phyloP scores from a whole-genome alignment of 73 alveolate species.

The Stentor roeselii region DNA sequence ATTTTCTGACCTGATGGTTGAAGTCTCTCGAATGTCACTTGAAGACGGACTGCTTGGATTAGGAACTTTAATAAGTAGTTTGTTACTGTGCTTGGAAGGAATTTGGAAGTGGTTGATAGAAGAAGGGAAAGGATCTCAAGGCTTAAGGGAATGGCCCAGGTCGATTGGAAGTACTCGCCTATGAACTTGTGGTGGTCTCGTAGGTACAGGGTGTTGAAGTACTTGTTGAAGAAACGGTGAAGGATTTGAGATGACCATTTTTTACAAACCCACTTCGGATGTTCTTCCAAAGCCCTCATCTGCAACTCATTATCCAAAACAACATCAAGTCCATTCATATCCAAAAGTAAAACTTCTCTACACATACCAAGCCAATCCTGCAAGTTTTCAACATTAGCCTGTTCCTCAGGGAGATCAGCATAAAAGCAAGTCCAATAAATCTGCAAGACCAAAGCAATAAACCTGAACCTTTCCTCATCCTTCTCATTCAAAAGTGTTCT shows the following conservation, averaged over 20 bases:
- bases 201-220: neutral
- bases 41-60: neutral
- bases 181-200: neutral
- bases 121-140: neutral
- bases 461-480: constrained; percentile 25
- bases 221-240: constrained; percentile 10
- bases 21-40: neutral
- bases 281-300: no score
- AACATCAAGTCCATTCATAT: constrained; percentile 33
- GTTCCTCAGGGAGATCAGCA: constrained; percentile 38
- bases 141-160: constrained; percentile 4
- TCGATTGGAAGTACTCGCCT: constrained; percentile 6
- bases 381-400: constrained; percentile 27
- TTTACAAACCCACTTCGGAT: constrained; percentile 2
- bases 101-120: neutral
- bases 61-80: neutral
- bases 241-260: constrained; percentile 18
- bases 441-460: constrained; percentile 36
- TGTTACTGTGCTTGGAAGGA: neutral
- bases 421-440: constrained; percentile 52
- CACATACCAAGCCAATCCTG: constrained; percentile 42
- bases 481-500: constrained; percentile 22
- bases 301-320: no score
- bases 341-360: constrained; percentile 26
- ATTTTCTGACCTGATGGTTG: neutral